Percentiles rank a stretch among this genome's conserved stretches.
phyloP scores from a whole-genome alignment of 2,329 filamentous ascomycete species.

The Cytospora chrysosperma region DNA sequence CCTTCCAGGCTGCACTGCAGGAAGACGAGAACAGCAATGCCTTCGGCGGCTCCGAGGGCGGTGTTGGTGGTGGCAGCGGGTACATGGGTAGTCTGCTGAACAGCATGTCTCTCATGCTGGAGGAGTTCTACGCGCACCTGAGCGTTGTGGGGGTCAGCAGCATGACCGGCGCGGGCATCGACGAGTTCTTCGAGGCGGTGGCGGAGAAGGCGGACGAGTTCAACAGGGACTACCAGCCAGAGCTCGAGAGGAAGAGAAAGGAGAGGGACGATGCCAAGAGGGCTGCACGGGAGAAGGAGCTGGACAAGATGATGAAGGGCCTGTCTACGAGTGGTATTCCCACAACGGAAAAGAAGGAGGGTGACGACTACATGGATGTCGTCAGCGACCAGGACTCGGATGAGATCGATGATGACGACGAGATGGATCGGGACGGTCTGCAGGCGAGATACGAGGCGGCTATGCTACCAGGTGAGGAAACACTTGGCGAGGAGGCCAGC shows the following conservation, averaged over 20 bases:
- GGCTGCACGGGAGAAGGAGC: conserved; percentile 70
- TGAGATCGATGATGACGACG: conserved; percentile 54
- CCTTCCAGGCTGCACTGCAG: conserved; percentile 83
- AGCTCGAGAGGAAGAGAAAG: conserved; percentile 74
- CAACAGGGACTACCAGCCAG: conserved; percentile 84
- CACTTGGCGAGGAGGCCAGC: conserved; percentile 54
- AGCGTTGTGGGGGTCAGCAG: conserved; percentile 91
- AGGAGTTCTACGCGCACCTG: conserved; percentile 95
- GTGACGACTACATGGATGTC: conserved; percentile 39
- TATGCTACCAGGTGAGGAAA: conserved; percentile 57
- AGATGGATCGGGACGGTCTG: conserved; percentile 63
- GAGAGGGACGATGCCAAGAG: conserved; percentile 76
- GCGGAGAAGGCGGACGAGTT: conserved; percentile 87
- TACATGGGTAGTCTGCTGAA: conserved; percentile 97
- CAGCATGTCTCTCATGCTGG: conserved; percentile 95
- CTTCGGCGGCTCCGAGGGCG: conserved; percentile 70
- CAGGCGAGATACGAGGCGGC: conserved; percentile 76
- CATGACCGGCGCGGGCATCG: conserved; percentile 86
- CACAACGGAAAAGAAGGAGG: conserved; percentile 27
- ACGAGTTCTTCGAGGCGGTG: conserved; percentile 91
- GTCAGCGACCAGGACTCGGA: conserved; percentile 55
- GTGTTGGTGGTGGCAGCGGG: conserved; percentile 68
- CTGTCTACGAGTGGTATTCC: conserved; percentile 57
- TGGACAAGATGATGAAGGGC: conserved; percentile 92
- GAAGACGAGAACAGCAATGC: conserved; percentile 76